These are phyloP conservation scores for Daedalea quercina DNA, from an alignment of 768 basidiomycete species.

Conservation along the genomic window DNA sequence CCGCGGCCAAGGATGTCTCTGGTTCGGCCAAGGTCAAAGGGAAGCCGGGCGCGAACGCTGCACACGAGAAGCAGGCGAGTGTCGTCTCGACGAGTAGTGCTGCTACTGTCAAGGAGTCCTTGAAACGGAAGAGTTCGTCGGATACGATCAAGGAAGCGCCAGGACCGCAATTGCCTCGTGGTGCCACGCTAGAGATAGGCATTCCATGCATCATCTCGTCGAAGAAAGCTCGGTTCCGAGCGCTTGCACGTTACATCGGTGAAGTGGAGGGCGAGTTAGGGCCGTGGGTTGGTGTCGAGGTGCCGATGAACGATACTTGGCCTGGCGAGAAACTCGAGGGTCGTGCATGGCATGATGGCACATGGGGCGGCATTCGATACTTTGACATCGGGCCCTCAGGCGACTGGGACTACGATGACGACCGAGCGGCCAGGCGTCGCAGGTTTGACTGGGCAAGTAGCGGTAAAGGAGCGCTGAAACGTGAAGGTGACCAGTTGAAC, in stretches of 20 bases:
- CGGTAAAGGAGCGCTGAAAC: constrained; percentile 35
- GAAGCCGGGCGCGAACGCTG: constrained; percentile 2
- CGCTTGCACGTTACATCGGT: constrained; percentile 83
- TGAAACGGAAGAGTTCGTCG: constrained; percentile 31
- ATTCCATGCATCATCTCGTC: constrained; percentile 88
- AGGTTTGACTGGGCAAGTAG: constrained; percentile 25
- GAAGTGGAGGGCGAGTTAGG: constrained; percentile 78
- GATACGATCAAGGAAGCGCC: constrained; percentile 27
- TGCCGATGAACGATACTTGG: constrained; percentile 61
- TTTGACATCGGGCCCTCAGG: constrained; percentile 66
- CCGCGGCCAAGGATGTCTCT: constrained; percentile 6
- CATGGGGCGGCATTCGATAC: constrained; percentile 75
- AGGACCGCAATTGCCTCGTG: constrained; percentile 33
- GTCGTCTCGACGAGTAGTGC: constrained; percentile 22
- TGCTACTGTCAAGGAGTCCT: constrained; percentile 20
- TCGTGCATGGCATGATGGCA: constrained; percentile 85
- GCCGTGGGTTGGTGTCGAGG: constrained; percentile 89
- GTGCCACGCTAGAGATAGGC: constrained; percentile 76
- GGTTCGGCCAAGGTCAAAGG: constrained; percentile 11
- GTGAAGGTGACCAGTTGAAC: constrained; percentile 52
- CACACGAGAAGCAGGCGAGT: constrained; percentile 18
- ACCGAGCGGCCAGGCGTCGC: constrained; percentile 39
- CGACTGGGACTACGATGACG: constrained; percentile 59
- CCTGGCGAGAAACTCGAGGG: constrained; percentile 44
- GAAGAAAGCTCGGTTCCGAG: constrained; percentile 78